Percentiles rank a stretch among this genome's conserved stretches.
Evolutionary conservation across 805 yeast species (phyloP).

Genomic region (Nakazawaea peltata): DNA sequence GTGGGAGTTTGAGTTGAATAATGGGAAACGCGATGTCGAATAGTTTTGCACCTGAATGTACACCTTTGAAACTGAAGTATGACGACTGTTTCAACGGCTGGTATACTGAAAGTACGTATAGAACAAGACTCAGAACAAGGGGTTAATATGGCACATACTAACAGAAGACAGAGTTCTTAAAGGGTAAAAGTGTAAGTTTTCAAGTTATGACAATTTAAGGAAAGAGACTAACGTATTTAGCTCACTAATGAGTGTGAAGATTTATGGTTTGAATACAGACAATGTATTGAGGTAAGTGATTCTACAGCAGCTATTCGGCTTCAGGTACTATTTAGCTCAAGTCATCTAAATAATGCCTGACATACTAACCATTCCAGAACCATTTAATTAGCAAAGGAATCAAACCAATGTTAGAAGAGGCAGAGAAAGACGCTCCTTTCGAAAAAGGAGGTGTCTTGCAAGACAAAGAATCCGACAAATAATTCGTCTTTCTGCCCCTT

Average conservation of each 20-base stretch:
- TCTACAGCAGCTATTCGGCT: neutral
- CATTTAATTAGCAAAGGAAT: constrained; percentile 68
- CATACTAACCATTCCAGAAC: too few species aligned
- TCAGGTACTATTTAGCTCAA: neutral
- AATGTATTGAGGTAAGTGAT: constrained; percentile 65
- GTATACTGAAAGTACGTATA: constrained; percentile 72
- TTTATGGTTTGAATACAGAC: constrained; percentile 80
- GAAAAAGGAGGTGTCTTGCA: constrained; percentile 51
- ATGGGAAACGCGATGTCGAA: constrained; percentile 77
- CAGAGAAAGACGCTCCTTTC: constrained; percentile 85
- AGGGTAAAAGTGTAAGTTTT: constrained; percentile 38
- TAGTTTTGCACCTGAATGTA: constrained; percentile 96
- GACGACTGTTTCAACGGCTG: constrained; percentile 92
- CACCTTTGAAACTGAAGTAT: constrained; percentile 74
- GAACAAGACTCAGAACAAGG: neutral
- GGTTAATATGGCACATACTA: neutral
- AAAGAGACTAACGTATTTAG: constrained; percentile 13
- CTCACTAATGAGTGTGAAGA: constrained; percentile 84
- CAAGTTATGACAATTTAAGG: neutral
- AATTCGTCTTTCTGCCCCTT: too few species aligned
- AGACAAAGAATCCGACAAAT: constrained; percentile 9
- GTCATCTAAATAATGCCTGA: neutral
- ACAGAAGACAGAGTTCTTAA: constrained; percentile 40
- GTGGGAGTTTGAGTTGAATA: constrained; percentile 5
- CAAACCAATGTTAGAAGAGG: constrained; percentile 78